These are phyloP conservation scores for Thamnidium elegans DNA, from an alignment of 192 early-diverging fungal species.

Conservation along the genomic window DNA sequence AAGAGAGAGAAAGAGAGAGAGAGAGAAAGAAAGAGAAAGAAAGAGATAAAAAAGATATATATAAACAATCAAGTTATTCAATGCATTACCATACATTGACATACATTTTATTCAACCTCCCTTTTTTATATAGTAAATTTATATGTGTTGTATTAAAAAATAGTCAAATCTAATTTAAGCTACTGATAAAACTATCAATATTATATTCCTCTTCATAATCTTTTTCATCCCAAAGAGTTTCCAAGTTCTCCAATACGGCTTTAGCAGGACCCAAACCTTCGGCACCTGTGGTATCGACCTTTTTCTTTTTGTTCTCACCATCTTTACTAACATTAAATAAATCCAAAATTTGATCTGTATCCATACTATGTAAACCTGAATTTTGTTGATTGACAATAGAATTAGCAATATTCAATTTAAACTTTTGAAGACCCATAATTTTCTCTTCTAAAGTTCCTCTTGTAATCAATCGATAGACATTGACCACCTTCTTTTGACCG, in stretches of 20 bases:
- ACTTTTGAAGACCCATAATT: constrained; percentile 98
- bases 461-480: constrained; percentile 97
- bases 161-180: constrained; percentile 35
- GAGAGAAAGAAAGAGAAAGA: too few relatives aligned
- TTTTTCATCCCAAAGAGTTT: constrained; percentile 87
- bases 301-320: constrained; percentile 41
- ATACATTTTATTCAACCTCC: too few relatives aligned
- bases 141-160: too few relatives aligned
- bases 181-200: constrained; percentile 71
- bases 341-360: constrained; percentile 93
- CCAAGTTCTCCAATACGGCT: constrained; percentile 72
- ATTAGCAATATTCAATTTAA: constrained; percentile 97
- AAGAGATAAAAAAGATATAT: too few relatives aligned
- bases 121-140: too few relatives aligned
- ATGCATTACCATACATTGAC: too few relatives aligned
- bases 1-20: too few relatives aligned
- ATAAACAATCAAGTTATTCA: too few relatives aligned
- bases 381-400: constrained; percentile 97
- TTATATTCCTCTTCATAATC: constrained; percentile 87
- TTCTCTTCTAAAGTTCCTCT: constrained; percentile 98
- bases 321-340: constrained; percentile 76
- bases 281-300: constrained; percentile 18
- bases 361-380: constrained; percentile 89
- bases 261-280: constrained; percentile 65
- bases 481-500: constrained; percentile 96